Evolutionary conservation across 352 stramenopile species (phyloP).

Genomic region (Phytophthora chlamydospora): DNA sequence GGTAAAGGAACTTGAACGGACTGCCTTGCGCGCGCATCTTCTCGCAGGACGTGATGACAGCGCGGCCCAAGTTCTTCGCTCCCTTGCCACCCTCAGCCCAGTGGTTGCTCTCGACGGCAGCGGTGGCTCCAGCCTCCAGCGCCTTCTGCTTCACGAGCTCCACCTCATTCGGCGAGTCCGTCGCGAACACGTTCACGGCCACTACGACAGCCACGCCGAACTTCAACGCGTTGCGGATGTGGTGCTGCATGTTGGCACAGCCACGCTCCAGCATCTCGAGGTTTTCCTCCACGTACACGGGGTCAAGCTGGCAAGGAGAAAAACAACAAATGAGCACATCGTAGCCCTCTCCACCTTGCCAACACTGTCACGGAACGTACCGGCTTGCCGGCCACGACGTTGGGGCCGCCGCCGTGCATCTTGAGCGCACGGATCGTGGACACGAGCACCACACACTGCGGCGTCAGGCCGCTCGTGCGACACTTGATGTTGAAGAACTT

Average conservation of each 20-base stretch:
- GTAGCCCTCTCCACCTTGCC: neutral
- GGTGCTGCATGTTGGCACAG: conserved; percentile 94
- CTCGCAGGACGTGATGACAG: conserved; percentile 93
- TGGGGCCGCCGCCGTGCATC: conserved; percentile 98
- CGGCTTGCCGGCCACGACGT: conserved; percentile 93
- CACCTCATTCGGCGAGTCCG: conserved; percentile 89
- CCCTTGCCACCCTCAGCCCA: conserved; percentile 82
- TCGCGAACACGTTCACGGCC: conserved; percentile 89
- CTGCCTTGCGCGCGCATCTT: conserved; percentile 74
- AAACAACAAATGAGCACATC: conserved; percentile 2
- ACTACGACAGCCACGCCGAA: conserved; percentile 97
- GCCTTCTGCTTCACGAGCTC: conserved; percentile 92
- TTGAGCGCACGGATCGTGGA: conserved; percentile 98
- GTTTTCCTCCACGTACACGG: conserved; percentile 96
- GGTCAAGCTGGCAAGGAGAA: conserved; percentile 48
- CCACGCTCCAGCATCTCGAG: conserved; percentile 93
- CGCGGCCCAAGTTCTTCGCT: conserved; percentile 90
- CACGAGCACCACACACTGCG: conserved; percentile 97
- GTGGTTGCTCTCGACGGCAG: conserved; percentile 95
- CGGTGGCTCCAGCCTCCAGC: conserved; percentile 93
- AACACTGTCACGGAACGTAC: conserved; percentile 44
- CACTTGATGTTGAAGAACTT: conserved; percentile 99
- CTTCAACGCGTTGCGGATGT: conserved; percentile 96
- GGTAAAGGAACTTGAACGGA: conserved; percentile 97
- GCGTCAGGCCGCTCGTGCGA: conserved; percentile 93